A percentile compares a stretch with the other conserved stretches of the same genome.
These are phyloP conservation scores for Trametes cinnabarina DNA, from an alignment of 768 basidiomycete genomes.

Conservation along the genomic window DNA sequence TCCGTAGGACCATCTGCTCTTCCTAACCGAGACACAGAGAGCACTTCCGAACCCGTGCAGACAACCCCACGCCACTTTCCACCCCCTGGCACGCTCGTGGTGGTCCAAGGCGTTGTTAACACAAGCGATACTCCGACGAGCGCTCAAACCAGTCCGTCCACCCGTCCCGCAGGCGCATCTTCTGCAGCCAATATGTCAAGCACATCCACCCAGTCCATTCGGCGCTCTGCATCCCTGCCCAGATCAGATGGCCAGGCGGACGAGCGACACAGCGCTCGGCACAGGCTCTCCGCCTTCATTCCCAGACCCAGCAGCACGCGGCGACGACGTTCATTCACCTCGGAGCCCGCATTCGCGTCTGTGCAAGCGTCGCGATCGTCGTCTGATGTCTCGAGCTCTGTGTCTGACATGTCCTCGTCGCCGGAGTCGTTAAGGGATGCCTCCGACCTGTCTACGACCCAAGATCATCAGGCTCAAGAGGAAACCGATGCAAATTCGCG, in stretches of 20 bases:
- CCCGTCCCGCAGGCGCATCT: conserved; percentile 12
- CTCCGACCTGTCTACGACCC: conserved; percentile 2
- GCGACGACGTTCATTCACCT: conserved; percentile 5
- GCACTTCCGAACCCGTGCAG: conserved; percentile 2
- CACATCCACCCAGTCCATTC: conserved; percentile 26
- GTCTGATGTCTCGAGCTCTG: background rate
- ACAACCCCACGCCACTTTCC: conserved; percentile 44
- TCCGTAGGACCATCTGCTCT: background rate
- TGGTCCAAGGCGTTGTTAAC: conserved; percentile 81
- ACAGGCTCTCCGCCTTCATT: conserved; percentile 38
- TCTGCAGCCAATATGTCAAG: conserved; percentile 6
- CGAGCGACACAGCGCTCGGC: conserved; percentile 34
- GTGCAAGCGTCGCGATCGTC: background rate
- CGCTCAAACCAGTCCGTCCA: conserved; percentile 13
- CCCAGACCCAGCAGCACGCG: conserved; percentile 37
- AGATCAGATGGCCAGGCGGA: conserved; percentile 19
- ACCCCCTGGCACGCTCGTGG: conserved; percentile 74
- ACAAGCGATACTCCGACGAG: conserved; percentile 60
- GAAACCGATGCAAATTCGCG: conserved; percentile 29
- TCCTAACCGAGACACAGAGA: background rate
- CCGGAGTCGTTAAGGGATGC: conserved; percentile 2
- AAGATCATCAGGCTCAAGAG: conserved; percentile 4
- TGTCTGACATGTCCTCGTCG: background rate
- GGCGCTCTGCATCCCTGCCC: conserved; percentile 31
- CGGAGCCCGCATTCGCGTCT: conserved; percentile 2